Evolutionary conservation across 73 alveolate species (phyloP).

Genomic region (Paramecium pentaurelia): DNA sequence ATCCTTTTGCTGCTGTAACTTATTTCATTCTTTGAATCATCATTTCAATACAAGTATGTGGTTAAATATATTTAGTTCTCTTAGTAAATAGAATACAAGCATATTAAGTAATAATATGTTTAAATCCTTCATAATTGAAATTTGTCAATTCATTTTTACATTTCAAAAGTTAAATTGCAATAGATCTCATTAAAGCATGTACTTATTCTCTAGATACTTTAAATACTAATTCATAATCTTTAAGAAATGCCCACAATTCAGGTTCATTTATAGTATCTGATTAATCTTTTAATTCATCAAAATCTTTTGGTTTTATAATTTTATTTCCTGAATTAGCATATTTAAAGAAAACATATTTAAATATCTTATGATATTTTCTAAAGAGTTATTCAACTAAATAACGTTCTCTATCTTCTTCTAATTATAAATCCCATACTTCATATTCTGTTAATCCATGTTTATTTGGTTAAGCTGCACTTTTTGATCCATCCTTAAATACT

Average conservation of each 20-base stretch:
- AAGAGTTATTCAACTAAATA: slow-evolving; percentile 63
- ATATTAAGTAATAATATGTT: slow-evolving; percentile 24
- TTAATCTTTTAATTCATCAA: slow-evolving; percentile 67
- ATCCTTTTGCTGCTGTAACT: slow-evolving; percentile 57
- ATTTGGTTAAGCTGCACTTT: slow-evolving; percentile 42
- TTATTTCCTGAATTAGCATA: slow-evolving; percentile 75
- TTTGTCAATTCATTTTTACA: background rate
- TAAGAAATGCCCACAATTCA: slow-evolving; percentile 69
- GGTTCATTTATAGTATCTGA: slow-evolving; percentile 67
- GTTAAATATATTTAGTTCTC: slow-evolving; percentile 37
- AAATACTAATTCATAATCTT: slow-evolving; percentile 71
- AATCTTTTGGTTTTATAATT: slow-evolving; percentile 61
- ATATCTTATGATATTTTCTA: slow-evolving; percentile 69
- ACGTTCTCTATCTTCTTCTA: slow-evolving; percentile 79
- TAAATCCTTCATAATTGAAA: slow-evolving; percentile 49
- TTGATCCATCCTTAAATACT: slow-evolving; percentile 59
- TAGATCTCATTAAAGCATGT: slow-evolving; percentile 49
- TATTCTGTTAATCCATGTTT: slow-evolving; percentile 52
- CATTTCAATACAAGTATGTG: slow-evolving; percentile 41
- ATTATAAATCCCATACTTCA: slow-evolving; percentile 64
- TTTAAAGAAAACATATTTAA: slow-evolving; percentile 68
- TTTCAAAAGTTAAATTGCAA: background rate
- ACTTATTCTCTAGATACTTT: slow-evolving; percentile 65
- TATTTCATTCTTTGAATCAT: slow-evolving; percentile 60
- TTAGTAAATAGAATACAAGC: slow-evolving; percentile 16